phyloP scores from a whole-genome alignment of 441 rosid species.

The Pelargonium fulgidum region DNA sequence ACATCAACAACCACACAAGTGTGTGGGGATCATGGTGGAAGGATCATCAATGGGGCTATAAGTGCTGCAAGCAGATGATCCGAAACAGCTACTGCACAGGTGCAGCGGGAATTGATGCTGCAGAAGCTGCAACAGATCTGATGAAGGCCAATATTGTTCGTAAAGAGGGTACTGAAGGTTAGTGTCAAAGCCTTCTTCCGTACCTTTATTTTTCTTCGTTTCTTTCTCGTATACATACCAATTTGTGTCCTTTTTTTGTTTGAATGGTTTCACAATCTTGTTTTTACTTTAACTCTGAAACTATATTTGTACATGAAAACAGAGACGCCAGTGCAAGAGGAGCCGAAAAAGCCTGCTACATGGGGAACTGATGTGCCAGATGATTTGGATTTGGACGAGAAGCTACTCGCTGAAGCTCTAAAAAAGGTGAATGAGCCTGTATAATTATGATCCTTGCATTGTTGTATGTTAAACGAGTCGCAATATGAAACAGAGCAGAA shows the following conservation, averaged over 20 bases:
- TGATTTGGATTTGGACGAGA: constrained; percentile 59
- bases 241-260: background rate
- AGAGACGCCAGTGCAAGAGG: constrained; percentile 42
- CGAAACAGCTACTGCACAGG: constrained; percentile 65
- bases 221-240: background rate
- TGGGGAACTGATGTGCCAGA: constrained; percentile 81
- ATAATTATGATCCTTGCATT: background rate
- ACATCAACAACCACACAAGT: constrained; percentile 44
- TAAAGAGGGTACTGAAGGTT: constrained; percentile 45
- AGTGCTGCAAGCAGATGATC: constrained; percentile 52
- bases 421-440: constrained; percentile 46
- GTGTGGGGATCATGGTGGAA: constrained; percentile 76
- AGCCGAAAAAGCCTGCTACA: constrained; percentile 57
- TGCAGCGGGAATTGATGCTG: constrained; percentile 59
- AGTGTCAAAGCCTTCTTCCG: background rate
- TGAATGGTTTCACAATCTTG: background rate
- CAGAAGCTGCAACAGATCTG: constrained; percentile 49
- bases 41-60: constrained; percentile 64
- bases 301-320: constrained; percentile 4
- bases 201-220: background rate
- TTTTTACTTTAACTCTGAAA: background rate
- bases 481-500: no score
- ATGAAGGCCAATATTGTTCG: constrained; percentile 59
- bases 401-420: constrained; percentile 59
- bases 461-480: background rate